phyloP scores from a whole-genome alignment of 169 alveolate species.

The Plasmodium gallinaceum region DNA sequence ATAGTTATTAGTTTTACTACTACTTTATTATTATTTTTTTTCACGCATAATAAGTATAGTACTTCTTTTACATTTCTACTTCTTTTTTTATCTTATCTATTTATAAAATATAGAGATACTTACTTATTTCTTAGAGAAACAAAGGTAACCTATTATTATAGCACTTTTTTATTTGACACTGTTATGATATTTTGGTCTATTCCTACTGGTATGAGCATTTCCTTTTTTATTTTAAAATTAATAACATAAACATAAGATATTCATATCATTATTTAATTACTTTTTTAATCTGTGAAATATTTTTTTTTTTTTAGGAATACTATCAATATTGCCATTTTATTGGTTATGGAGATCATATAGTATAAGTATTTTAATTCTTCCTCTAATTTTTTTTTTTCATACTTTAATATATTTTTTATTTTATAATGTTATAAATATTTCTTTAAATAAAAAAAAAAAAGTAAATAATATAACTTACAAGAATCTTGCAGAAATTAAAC shows the following conservation, averaged over 20 bases:
- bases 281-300: too few relatives aligned
- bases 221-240: too few relatives aligned
- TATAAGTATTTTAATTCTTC: not conserved
- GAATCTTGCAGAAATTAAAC: not conserved
- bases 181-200: slow-evolving; percentile 32
- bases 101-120: slow-evolving; percentile 41
- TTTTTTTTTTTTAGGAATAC: slow-evolving; percentile 13
- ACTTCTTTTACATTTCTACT: slow-evolving; percentile 28
- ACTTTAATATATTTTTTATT: slow-evolving; percentile 4
- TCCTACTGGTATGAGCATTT: slow-evolving; percentile 10
- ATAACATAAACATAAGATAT: too few relatives aligned
- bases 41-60: slow-evolving; percentile 18
- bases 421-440: not conserved
- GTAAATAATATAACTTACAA: not conserved
- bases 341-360: slow-evolving; percentile 31
- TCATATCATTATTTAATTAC: too few relatives aligned
- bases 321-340: slow-evolving; percentile 23
- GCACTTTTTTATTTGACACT: slow-evolving; percentile 34
- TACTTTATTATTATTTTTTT: slow-evolving; percentile 28
- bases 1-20: slow-evolving; percentile 18
- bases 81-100: slow-evolving; percentile 25
- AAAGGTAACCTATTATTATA: slow-evolving; percentile 24
- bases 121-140: slow-evolving; percentile 39
- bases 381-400: not conserved
- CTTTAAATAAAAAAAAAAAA: not conserved